Evolutionary conservation across 2,329 filamentous ascomycete genomes (phyloP).

Genomic region (Zymoseptoria tritici): DNA sequence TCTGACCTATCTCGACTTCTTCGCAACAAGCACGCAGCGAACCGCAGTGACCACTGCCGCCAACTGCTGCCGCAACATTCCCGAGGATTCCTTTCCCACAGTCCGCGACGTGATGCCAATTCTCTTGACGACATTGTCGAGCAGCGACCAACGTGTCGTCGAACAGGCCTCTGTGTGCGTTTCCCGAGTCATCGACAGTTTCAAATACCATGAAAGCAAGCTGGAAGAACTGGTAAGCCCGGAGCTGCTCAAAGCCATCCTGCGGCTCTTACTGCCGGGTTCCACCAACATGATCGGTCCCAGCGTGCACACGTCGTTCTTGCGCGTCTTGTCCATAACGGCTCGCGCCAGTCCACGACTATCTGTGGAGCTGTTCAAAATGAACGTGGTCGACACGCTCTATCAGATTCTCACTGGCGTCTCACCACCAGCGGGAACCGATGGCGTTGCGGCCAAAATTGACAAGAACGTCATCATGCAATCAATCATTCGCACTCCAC

Average conservation of each 20-base stretch:
- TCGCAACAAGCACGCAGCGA: conserved; percentile 90
- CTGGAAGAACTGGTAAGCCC: conserved; percentile 88
- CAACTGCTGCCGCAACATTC: conserved; percentile 96
- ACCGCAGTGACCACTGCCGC: conserved; percentile 95
- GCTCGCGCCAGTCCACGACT: conserved; percentile 80
- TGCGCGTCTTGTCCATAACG: conserved; percentile 83
- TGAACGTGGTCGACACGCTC: conserved; percentile 93
- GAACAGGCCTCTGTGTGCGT: conserved; percentile 95
- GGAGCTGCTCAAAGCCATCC: conserved; percentile 73
- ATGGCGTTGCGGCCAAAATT: conserved; percentile 75
- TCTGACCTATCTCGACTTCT: conserved; percentile 92
- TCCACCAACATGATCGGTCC: conserved; percentile 92
- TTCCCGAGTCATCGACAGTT: conserved; percentile 92
- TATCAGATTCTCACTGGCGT: conserved; percentile 97
- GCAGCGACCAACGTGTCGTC: conserved; percentile 92
- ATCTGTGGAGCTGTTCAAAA: conserved; percentile 84
- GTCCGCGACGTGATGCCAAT: conserved; percentile 96
- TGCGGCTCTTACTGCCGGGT: conserved; percentile 82
- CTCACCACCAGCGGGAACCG: conserved; percentile 72
- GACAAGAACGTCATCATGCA: conserved; percentile 99
- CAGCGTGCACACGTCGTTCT: conserved; percentile 92
- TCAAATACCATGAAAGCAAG: conserved; percentile 78
- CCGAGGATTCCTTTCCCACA: conserved; percentile 84
- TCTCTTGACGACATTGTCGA: conserved; percentile 78
- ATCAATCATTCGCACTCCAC: conserved; percentile 86